Evolutionary conservation across 176 grass and related monocot genomes (phyloP).

Genomic region (Leersia perrieri): DNA sequence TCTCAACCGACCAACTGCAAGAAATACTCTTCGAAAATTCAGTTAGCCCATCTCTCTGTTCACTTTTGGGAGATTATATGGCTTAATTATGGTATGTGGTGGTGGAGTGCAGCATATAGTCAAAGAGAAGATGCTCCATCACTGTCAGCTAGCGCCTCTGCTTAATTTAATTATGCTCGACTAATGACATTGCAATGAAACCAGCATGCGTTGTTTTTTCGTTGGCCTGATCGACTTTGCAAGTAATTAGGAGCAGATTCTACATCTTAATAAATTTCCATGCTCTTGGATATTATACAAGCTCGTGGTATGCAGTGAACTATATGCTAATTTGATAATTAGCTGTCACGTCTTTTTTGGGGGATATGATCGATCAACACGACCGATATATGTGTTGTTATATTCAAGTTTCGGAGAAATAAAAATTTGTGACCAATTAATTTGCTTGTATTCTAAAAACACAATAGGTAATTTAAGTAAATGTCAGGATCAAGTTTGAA

Average conservation of each 20-base stretch:
- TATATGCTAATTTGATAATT: no score
- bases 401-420: no score
- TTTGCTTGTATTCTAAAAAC: not conserved
- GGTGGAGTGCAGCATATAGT: not conserved
- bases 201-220: not conserved
- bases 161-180: slow-evolving; percentile 23
- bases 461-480: not conserved
- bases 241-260: not conserved
- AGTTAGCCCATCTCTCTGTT: not conserved
- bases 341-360: no score
- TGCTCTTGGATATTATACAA: not conserved
- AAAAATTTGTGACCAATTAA: not conserved
- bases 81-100: not conserved
- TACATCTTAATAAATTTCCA: not conserved
- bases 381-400: not conserved
- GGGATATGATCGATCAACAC: not conserved
- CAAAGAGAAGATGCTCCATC: slow-evolving; percentile 30
- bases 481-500: not conserved
- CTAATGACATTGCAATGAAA: not conserved
- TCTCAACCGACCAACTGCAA: not conserved
- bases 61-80: slow-evolving; percentile 15
- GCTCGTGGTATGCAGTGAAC: not conserved
- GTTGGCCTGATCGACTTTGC: not conserved
- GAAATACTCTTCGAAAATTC: not conserved
- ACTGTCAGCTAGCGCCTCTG: not conserved